Evolutionary conservation across 306 rosid species (phyloP).

Genomic region (Vigna reflexopilosa): DNA sequence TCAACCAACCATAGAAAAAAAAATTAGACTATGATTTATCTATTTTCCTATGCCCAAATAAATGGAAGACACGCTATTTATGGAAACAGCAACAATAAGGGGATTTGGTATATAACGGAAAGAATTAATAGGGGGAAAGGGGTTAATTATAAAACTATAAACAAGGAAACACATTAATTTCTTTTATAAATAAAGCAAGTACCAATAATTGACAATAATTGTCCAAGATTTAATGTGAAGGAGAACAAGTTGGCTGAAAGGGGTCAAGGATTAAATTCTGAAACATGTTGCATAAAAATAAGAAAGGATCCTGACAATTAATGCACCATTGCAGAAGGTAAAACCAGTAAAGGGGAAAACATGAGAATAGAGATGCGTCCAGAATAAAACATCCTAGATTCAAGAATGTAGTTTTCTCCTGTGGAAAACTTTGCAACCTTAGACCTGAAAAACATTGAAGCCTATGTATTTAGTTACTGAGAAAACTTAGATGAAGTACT

Average conservation of each 20-base stretch:
- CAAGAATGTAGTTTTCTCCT: background rate
- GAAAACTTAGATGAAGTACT: background rate
- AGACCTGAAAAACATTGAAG: background rate
- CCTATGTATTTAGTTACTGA: background rate
- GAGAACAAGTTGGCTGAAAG: background rate
- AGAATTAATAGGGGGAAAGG: background rate
- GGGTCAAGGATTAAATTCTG: background rate
- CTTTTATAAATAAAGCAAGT: background rate
- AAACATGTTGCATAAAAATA: background rate
- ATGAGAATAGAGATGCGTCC: background rate
- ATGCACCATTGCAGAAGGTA: conserved; percentile 19
- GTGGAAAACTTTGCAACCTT: background rate
- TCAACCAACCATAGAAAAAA: background rate
- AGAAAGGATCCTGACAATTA: conserved; percentile 3
- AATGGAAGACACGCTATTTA: background rate
- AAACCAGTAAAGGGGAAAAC: background rate
- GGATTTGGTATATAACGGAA: background rate
- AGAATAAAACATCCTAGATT: background rate
- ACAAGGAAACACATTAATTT: conserved; percentile 18
- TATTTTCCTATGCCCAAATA: background rate
- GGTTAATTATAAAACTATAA: conserved; percentile 14
- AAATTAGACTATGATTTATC: background rate
- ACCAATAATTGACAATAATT: background rate
- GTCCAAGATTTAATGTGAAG: background rate
- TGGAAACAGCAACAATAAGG: background rate